phyloP scores from a whole-genome alignment of 2,329 filamentous ascomycete species.

The Pyrenochaeta sp. region DNA sequence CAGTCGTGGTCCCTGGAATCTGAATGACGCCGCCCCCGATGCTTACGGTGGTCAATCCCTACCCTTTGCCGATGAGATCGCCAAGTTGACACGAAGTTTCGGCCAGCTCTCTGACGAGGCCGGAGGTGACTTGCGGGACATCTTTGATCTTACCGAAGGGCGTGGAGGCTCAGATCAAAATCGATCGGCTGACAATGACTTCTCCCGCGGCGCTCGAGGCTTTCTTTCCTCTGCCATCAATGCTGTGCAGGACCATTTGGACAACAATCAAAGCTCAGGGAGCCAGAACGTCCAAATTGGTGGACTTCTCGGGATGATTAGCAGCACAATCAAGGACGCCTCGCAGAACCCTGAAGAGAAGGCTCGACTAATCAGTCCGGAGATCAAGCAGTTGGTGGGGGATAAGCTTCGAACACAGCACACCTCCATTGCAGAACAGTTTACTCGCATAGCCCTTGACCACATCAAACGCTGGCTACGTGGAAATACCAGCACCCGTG shows the following conservation, averaged over 20 bases:
- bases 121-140: slow-evolving; percentile 35
- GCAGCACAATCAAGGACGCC: slow-evolving; percentile 36
- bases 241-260: slow-evolving; percentile 34
- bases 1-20: slow-evolving; percentile 26
- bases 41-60: slow-evolving; percentile 38
- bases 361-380: slow-evolving; percentile 38
- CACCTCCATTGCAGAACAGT: slow-evolving; percentile 36
- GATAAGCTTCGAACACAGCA: slow-evolving; percentile 37
- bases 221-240: slow-evolving; percentile 36
- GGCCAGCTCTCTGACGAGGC: slow-evolving; percentile 36
- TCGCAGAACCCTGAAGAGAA: slow-evolving; percentile 39
- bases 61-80: slow-evolving; percentile 39
- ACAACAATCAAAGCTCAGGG: slow-evolving; percentile 19
- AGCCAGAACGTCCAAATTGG: slow-evolving; percentile 31
- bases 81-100: slow-evolving; percentile 39
- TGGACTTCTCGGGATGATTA: slow-evolving; percentile 35
- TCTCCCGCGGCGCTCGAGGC: slow-evolving; percentile 25
- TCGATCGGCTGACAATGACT: slow-evolving; percentile 24
- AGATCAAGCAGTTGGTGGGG: slow-evolving; percentile 37
- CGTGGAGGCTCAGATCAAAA: slow-evolving; percentile 16
- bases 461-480: slow-evolving; percentile 43
- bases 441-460: slow-evolving; percentile 37
- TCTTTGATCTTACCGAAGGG: slow-evolving; percentile 35
- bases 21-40: slow-evolving; percentile 36
- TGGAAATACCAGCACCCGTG: slow-evolving; percentile 38